Evolutionary conservation across 805 yeast species (phyloP), one percentile per base, ranked within the genome.

Genomic region (Candida taoyuanica): DNA sequence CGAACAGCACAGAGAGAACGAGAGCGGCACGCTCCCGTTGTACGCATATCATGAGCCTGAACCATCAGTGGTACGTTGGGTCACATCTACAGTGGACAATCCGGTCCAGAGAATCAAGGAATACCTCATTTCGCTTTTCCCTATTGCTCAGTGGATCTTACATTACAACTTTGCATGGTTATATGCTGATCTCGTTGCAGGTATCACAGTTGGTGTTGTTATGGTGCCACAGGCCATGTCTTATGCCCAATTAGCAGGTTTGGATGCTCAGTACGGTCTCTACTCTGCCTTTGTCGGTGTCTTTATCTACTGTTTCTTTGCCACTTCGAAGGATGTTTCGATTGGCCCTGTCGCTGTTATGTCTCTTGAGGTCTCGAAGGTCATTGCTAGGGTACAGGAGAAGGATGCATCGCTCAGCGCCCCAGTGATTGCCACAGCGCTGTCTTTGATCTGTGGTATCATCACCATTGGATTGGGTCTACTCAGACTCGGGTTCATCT

Each of bases 281-380:
- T 89, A 89, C 63, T 85, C 96, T 12, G 85, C 95, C 0, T 89
- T 89, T 55, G 81, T 89, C 33, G 97, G 97, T 56, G 95, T 88
- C 11, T 73, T 87, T 55, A 76, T 84, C 36, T 89, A 89, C 61
- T 82, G 95, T 34, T 74, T 89, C 53, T 89, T 89, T 63, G 97
- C 97, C 12, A 89, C 97, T 12, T 84, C 95, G 17, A 89, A 89
- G 62, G 97, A 89, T 69, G 95, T 89, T 27, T 83, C 94, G 44
- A 88, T 89, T 52, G 97, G 97, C 19, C 97, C 97, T 9, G 97
- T 89, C 26, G 97, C 97, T 11, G 97, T 89, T 40, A 88, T 89
- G 95, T 84, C 95, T 13, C 60, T 78, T 48, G 89, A 87, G 59
- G 87, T 85, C 25, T 80, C 89, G 34, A 85, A 81, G 58, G 87